Conservation (phyloP, 1,139 yeast species). For the Kodamaea sp. region DNA sequence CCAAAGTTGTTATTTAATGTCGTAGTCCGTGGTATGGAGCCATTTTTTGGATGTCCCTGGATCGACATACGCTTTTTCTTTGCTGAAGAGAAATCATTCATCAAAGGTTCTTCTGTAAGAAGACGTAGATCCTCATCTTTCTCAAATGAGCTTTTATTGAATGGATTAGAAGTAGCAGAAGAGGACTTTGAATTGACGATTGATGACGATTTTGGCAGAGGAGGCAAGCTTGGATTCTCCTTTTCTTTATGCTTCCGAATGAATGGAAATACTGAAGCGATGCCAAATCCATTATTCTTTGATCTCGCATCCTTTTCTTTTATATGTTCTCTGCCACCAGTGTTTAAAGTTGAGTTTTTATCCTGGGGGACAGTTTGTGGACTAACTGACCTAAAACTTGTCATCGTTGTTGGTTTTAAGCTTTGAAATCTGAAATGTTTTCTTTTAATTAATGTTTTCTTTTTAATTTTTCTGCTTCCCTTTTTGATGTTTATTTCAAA, state of each 20-base stretch:
- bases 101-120: conserved; percentile 15
- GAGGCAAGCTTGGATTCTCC: not conserved
- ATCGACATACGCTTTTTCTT: conserved; percentile 32
- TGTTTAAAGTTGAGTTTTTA: not conserved
- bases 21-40: conserved; percentile 29
- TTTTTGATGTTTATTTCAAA: no score
- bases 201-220: no score
- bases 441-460: conserved; percentile 2
- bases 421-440: not conserved
- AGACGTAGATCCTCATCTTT: not conserved
- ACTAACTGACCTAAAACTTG: conserved; percentile 12
- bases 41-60: conserved; percentile 20
- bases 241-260: conserved; percentile 1
- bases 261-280: conserved; percentile 10
- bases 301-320: not conserved
- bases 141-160: not conserved
- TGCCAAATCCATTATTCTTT: conserved; percentile 5
- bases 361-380: conserved; percentile 10
- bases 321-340: no score
- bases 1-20: conserved; percentile 15
- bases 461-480: not conserved
- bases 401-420: conserved; percentile 2
- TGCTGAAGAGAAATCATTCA: conserved; percentile 24
- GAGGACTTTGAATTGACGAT: no score
- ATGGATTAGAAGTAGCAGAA: not conserved